These are phyloP conservation scores for Fusarium domesticum DNA, from an alignment of 2,329 filamentous ascomycete genomes.

Conservation along the genomic window DNA sequence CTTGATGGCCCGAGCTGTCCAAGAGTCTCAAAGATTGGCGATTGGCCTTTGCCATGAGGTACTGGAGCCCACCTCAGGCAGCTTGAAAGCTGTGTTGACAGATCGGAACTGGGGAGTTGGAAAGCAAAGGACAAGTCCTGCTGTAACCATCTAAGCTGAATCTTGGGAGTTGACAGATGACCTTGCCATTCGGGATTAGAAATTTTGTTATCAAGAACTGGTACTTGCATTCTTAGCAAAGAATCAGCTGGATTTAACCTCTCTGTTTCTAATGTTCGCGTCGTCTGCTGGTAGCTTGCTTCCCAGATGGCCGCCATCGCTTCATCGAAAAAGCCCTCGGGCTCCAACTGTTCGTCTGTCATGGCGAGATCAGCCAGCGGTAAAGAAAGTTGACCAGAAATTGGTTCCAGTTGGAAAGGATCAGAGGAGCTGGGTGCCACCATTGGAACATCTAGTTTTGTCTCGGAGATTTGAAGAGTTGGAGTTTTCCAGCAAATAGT, in stretches of 20 bases:
- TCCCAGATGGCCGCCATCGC: conserved; percentile 23
- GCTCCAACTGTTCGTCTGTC: background rate
- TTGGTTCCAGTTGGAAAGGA: too few species aligned
- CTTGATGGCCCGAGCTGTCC: conserved; percentile 3
- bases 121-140: conserved; percentile 3
- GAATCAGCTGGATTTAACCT: conserved; percentile 25
- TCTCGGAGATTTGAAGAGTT: conserved; percentile 1
- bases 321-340: conserved; percentile 22
- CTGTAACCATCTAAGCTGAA: conserved; percentile 29
- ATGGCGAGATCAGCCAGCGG: background rate
- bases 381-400: background rate
- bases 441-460: conserved; percentile 27
- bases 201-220: conserved; percentile 28
- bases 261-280: conserved; percentile 29
- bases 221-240: conserved; percentile 29
- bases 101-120: background rate
- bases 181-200: conserved; percentile 24
- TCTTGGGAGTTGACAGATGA: conserved; percentile 13
- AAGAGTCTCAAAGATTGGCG: conserved; percentile 14
- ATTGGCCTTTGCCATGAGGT: conserved; percentile 5
- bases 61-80: conserved; percentile 28
- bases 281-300: conserved; percentile 6
- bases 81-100: conserved; percentile 10
- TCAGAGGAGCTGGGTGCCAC: conserved; percentile 15
- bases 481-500: background rate